Conservation (phyloP, 2,329 filamentous ascomycete species). For the Rhytidhysteron rufulum region DNA sequence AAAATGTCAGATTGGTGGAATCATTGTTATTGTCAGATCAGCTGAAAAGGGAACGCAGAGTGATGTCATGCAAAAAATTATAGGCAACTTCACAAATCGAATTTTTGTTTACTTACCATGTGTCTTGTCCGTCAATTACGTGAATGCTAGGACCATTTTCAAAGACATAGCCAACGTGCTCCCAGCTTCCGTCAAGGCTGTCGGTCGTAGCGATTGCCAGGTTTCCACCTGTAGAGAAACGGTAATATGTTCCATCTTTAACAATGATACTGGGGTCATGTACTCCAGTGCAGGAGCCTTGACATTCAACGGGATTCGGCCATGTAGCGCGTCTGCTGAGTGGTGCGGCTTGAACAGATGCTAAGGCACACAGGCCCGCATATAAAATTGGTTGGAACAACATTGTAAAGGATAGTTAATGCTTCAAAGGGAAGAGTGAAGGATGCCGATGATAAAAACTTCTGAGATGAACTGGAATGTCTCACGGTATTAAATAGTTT, state of each 20-base stretch:
- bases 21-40: too few species aligned
- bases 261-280: conserved; percentile 6
- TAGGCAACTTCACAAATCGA: neutral
- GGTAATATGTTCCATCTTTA: conserved; percentile 6
- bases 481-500: too few species aligned
- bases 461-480: too few species aligned
- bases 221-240: conserved; percentile 10
- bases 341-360: neutral
- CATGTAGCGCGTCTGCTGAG: neutral
- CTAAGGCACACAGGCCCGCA: neutral
- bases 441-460: too few species aligned
- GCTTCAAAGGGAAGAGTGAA: too few species aligned
- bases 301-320: conserved; percentile 4
- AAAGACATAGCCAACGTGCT: conserved; percentile 41
- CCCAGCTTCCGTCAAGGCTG: conserved; percentile 25
- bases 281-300: conserved; percentile 5
- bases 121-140: conserved; percentile 39
- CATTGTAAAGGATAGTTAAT: neutral
- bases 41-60: too few species aligned
- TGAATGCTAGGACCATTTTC: conserved; percentile 39
- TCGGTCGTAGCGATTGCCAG: conserved; percentile 11
- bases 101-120: conserved; percentile 38
- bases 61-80: too few species aligned
- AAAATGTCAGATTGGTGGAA: too few species aligned
- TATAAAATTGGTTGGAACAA: neutral